phyloP scores from a whole-genome alignment of 441 rosid genomes.

The Metrosideros polymorpha region DNA sequence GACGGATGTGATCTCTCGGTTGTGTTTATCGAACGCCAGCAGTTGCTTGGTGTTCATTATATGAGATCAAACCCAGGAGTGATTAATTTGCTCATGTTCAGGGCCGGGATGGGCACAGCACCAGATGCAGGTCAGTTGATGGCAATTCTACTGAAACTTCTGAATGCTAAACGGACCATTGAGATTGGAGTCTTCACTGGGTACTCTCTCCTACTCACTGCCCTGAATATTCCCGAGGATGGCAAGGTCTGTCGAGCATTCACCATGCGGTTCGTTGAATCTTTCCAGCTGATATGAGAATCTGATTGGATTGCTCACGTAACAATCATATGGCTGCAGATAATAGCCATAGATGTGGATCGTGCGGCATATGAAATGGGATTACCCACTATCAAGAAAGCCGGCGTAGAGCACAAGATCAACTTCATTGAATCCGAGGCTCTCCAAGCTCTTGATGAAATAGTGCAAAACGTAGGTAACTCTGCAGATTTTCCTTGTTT shows the following conservation, averaged over 20 bases:
- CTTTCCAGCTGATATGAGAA: neutral
- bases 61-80: neutral
- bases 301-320: neutral
- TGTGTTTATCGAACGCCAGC: neutral
- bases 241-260: neutral
- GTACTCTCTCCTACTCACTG: neutral
- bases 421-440: constrained; percentile 1
- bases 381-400: neutral
- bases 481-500: neutral
- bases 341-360: neutral
- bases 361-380: neutral
- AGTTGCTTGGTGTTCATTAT: neutral
- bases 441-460: neutral
- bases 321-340: neutral
- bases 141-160: neutral
- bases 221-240: neutral
- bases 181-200: neutral
- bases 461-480: neutral
- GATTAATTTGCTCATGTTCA: neutral
- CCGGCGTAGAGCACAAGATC: neutral
- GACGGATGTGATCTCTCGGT: neutral
- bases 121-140: neutral
- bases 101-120: neutral
- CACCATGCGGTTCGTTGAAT: neutral
- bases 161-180: neutral